Conservation (phyloP, 805 yeast species). For the Clavispora santaluciae region DNA sequence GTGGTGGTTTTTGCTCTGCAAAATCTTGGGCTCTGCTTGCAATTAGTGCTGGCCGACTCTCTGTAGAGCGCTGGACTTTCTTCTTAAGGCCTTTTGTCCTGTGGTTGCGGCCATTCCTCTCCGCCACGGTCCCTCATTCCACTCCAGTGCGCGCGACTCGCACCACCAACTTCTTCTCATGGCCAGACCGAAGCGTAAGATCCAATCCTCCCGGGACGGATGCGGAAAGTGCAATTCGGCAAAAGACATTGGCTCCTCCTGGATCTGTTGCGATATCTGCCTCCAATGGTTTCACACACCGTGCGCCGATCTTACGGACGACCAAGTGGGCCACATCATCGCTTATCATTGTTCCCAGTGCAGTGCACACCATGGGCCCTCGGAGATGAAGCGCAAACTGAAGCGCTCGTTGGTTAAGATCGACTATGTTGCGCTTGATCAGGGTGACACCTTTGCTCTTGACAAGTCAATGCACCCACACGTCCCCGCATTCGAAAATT, state of each 20-base stretch:
- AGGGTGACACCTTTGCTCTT: slow-evolving; percentile 55
- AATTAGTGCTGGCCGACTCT: no score
- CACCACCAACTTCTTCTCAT: not conserved
- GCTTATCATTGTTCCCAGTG: slow-evolving; percentile 57
- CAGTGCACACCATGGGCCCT: slow-evolving; percentile 41
- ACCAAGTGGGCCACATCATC: slow-evolving; percentile 34
- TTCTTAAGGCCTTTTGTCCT: no score
- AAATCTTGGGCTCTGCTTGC: no score
- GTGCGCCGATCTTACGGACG: slow-evolving; percentile 30
- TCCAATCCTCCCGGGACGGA: not conserved
- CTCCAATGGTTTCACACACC: slow-evolving; percentile 49
- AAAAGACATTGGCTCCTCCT: slow-evolving; percentile 16
- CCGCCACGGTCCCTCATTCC: no score
- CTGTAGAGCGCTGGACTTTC: no score
- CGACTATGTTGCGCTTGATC: slow-evolving; percentile 76
- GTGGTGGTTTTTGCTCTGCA: no score
- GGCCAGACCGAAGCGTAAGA: not conserved
- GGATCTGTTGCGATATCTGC: slow-evolving; percentile 60
- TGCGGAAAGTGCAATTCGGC: not conserved
- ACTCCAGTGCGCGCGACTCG: not conserved
- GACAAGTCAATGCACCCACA: slow-evolving; percentile 51
- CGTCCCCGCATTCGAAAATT: slow-evolving; percentile 21
- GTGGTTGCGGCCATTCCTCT: no score
- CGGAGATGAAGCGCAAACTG: slow-evolving; percentile 48
- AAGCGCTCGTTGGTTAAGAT: slow-evolving; percentile 49